A percentile compares a stretch with the other conserved stretches of the same genome.
Evolutionary conservation across 176 grass and related monocot species (phyloP).

Genomic region (Alloteropsis semialata): DNA sequence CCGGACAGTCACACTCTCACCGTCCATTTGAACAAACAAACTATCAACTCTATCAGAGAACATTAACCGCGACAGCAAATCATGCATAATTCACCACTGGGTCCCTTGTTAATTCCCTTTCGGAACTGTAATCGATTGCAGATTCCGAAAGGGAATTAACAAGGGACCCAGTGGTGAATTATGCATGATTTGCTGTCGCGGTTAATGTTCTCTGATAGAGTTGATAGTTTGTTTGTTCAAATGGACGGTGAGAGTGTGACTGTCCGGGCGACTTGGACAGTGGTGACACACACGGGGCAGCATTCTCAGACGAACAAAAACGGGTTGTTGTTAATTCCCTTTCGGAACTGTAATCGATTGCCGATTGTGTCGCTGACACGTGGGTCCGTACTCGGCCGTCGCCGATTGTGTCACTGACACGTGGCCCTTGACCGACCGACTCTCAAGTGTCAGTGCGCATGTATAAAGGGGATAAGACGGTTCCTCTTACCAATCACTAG

Average conservation of each 20-base stretch:
- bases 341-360: not conserved
- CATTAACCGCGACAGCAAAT: not conserved
- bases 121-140: not conserved
- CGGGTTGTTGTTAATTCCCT: not conserved
- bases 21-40: no score
- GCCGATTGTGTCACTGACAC: not conserved
- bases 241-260: not conserved
- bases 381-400: not conserved
- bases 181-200: not conserved
- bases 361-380: not conserved
- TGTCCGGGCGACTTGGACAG: not conserved
- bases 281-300: not conserved
- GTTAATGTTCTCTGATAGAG: not conserved
- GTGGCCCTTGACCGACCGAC: not conserved
- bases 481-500: conserved; percentile 29
- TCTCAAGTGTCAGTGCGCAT: not conserved
- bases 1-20: not conserved
- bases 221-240: no score
- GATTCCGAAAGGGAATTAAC: not conserved
- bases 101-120: not conserved
- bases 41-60: not conserved
- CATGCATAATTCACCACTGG: not conserved
- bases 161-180: not conserved
- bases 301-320: not conserved
- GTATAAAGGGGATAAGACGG: not conserved